phyloP scores from a whole-genome alignment of 2,329 filamentous ascomycete species.

The Cercospora sp. region DNA sequence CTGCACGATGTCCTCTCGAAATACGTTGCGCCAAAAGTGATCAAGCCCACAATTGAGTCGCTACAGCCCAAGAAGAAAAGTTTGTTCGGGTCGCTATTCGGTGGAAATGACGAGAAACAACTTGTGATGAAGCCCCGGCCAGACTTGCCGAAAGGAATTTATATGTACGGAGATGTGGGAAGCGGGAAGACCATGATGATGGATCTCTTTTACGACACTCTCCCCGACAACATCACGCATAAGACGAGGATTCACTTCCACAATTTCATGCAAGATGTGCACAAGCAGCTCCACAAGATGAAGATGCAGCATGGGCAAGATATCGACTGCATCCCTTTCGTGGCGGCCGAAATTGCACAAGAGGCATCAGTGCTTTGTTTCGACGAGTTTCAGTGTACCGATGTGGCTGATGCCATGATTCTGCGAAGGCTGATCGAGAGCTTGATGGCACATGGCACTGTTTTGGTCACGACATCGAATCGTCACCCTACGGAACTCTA shows the following conservation, averaged over 20 bases:
- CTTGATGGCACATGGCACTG: conserved; percentile 95
- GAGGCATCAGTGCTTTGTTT: conserved; percentile 87
- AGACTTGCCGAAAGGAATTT: conserved; percentile 82
- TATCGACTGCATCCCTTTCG: conserved; percentile 84
- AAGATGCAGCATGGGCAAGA: conserved; percentile 89
- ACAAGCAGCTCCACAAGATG: conserved; percentile 83
- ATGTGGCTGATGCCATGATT: conserved; percentile 99
- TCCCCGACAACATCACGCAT: conserved; percentile 73
- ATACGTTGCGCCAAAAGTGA: conserved; percentile 72
- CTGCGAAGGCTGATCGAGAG: conserved; percentile 80
- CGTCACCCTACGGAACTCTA: conserved; percentile 95
- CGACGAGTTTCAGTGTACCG: conserved; percentile 98
- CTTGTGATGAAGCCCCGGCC: conserved; percentile 58
- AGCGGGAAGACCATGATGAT: conserved; percentile 99
- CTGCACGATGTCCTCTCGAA: conserved; percentile 77
- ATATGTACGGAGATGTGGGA: conserved; percentile 94
- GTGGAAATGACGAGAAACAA: conserved; percentile 41
- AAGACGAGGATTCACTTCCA: conserved; percentile 98
- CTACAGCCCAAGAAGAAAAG: conserved; percentile 56
- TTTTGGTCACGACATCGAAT: conserved; percentile 94
- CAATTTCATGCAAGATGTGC: conserved; percentile 99
- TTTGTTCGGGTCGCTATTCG: conserved; percentile 63
- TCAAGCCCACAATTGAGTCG: conserved; percentile 75
- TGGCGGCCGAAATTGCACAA: conserved; percentile 91
- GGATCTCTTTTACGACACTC: conserved; percentile 94